phyloP scores from a whole-genome alignment of 768 basidiomycete species.

The Pleurotus platypus region DNA sequence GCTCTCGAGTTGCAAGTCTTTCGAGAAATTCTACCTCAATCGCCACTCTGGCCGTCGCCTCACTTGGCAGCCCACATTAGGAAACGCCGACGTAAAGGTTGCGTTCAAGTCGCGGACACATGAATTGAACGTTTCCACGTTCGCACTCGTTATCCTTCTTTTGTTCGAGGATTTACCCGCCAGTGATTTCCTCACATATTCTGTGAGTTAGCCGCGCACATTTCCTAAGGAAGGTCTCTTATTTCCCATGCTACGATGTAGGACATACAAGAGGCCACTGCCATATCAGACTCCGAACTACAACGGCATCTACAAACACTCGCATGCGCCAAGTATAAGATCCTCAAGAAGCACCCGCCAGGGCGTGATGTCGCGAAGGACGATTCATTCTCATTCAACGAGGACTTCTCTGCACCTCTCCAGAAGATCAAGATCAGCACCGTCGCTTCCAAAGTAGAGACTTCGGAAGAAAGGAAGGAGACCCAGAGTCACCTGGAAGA shows the following conservation, averaged over 20 bases:
- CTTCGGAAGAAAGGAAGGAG: conserved; percentile 80
- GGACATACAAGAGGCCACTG: conserved; percentile 81
- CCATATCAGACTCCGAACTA: conserved; percentile 73
- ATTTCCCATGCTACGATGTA: conserved; percentile 26
- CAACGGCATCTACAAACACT: conserved; percentile 93
- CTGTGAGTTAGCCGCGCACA: conserved; percentile 40
- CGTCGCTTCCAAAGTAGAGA: conserved; percentile 85
- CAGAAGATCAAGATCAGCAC: conserved; percentile 94
- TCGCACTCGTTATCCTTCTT: conserved; percentile 81
- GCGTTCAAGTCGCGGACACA: conserved; percentile 77
- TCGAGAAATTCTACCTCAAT: conserved; percentile 86
- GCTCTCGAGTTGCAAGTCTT: conserved; percentile 63
- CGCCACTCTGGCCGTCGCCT: conserved; percentile 87
- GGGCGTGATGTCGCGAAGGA: conserved; percentile 72
- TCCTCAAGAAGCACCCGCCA: conserved; percentile 88
- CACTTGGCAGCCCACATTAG: conserved; percentile 88
- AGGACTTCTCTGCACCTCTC: conserved; percentile 72
- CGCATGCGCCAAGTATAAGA: conserved; percentile 91
- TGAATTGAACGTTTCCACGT: conserved; percentile 91
- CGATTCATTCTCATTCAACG: conserved; percentile 91
- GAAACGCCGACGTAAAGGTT: conserved; percentile 85
- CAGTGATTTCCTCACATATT: conserved; percentile 71
- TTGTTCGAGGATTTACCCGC: conserved; percentile 76
- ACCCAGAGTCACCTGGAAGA: conserved; percentile 90
- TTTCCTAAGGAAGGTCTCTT: not conserved